phyloP scores from a whole-genome alignment of 106 monocot species.

The Chionographis japonica region DNA sequence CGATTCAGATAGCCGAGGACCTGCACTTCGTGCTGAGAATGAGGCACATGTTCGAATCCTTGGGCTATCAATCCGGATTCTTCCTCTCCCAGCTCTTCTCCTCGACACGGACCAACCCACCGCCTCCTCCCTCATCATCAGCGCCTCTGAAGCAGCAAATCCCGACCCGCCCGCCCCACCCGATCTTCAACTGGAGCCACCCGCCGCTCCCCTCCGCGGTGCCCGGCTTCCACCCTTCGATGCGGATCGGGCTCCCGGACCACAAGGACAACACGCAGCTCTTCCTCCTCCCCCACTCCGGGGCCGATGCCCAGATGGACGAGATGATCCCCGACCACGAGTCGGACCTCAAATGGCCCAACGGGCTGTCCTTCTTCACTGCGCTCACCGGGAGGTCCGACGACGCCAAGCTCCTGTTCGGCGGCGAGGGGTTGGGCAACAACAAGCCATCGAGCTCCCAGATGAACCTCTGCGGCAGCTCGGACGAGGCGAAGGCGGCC shows the following conservation, averaged over 20 bases:
- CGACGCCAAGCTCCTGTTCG: conserved; percentile 71
- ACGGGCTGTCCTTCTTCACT: conserved; percentile 77
- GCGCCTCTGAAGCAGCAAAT: conserved; percentile 32
- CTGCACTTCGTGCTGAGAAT: conserved; percentile 86
- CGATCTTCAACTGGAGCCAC: conserved; percentile 60
- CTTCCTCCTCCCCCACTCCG: conserved; percentile 19
- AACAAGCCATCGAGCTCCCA: background rate
- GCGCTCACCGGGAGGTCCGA: conserved; percentile 66
- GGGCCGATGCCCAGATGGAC: conserved; percentile 32
- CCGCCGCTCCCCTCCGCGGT: conserved; percentile 10
- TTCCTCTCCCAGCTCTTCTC: conserved; percentile 89
- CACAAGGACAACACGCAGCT: conserved; percentile 23
- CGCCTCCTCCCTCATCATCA: conserved; percentile 4
- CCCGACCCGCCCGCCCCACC: conserved; percentile 28
- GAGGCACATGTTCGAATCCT: conserved; percentile 85
- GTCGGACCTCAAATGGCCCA: conserved; percentile 77
- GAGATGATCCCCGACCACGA: conserved; percentile 53
- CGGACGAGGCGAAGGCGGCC: background rate
- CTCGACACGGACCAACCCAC: conserved; percentile 33
- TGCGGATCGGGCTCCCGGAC: conserved; percentile 10
- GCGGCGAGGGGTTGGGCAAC: conserved; percentile 15
- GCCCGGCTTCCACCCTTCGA: conserved; percentile 23
- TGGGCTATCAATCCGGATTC: conserved; percentile 84
- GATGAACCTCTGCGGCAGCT: background rate
- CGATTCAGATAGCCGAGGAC: conserved; percentile 75